Evolutionary conservation across 2,329 filamentous ascomycete species (phyloP).

Genomic region (Ceratocystis colombiana): DNA sequence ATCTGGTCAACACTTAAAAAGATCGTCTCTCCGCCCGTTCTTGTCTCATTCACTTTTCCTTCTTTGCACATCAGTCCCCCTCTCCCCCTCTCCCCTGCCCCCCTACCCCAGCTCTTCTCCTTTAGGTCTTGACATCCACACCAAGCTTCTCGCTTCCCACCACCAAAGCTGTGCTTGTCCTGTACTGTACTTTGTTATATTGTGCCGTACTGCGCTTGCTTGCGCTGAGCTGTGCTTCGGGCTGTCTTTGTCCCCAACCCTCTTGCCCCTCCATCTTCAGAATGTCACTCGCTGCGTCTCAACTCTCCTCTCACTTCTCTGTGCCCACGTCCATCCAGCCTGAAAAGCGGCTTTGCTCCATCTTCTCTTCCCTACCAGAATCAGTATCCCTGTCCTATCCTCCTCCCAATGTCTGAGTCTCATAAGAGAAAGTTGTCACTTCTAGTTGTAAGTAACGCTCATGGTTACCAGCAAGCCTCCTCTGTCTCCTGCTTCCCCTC

Average conservation of each 20-base stretch:
- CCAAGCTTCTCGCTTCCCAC: too few relatives aligned
- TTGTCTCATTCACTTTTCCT: too few relatives aligned
- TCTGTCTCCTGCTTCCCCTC: not conserved
- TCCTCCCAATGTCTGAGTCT: constrained; percentile 16
- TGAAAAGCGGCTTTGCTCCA: not conserved
- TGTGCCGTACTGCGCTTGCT: not conserved
- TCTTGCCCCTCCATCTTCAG: constrained; percentile 1
- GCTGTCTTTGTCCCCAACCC: not conserved
- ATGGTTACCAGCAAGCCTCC: not conserved
- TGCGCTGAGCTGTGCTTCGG: not conserved
- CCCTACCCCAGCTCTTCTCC: too few relatives aligned
- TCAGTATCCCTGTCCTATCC: not conserved
- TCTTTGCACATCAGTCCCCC: too few relatives aligned
- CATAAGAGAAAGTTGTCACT: constrained; percentile 6
- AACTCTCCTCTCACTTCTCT: constrained; percentile 3
- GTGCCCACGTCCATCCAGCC: not conserved
- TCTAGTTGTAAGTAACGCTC: constrained; percentile 16
- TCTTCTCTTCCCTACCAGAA: not conserved
- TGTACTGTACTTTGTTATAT: not conserved
- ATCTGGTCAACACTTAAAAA: too few relatives aligned
- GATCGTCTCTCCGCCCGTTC: too few relatives aligned
- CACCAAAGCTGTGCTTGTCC: not conserved
- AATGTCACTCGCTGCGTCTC: constrained; percentile 10
- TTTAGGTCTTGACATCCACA: too few relatives aligned
- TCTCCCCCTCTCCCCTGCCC: too few relatives aligned